Evolutionary conservation across 1,284 basidiomycete genomes (phyloP).

Genomic region (Ustilago xerochloae): DNA sequence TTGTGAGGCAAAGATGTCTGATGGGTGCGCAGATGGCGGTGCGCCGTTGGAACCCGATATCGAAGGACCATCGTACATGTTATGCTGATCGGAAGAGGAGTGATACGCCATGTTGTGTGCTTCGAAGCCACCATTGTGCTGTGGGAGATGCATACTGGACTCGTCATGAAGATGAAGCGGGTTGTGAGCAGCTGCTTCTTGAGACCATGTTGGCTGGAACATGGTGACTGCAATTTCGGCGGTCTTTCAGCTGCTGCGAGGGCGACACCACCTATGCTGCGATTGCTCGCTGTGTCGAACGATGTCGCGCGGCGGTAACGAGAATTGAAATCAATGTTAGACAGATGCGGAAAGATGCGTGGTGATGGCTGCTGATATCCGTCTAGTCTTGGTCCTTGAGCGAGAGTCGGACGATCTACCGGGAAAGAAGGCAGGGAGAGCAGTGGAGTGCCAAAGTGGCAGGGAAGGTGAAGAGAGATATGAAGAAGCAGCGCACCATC

Average conservation of each 20-base stretch:
- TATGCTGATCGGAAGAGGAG: constrained; percentile 1
- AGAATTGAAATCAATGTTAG: no score
- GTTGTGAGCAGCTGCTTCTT: constrained; percentile 21
- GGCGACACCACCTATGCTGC: no score
- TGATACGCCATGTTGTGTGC: constrained; percentile 4
- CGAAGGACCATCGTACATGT: constrained; percentile 15
- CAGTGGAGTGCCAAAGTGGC: neutral
- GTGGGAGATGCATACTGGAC: constrained; percentile 8
- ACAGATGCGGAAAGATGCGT: no score
- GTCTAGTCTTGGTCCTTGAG: neutral
- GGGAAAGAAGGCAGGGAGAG: neutral
- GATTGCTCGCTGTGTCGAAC: no score
- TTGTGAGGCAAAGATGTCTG: constrained; percentile 15
- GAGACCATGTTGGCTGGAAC: constrained; percentile 50
- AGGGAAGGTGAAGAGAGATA: neutral
- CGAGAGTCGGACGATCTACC: neutral
- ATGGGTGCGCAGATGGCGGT: constrained; percentile 11
- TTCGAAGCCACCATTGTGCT: constrained; percentile 12
- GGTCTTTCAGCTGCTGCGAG: neutral
- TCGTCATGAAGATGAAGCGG: constrained; percentile 12
- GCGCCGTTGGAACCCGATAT: constrained; percentile 4
- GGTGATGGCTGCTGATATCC: no score
- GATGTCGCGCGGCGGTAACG: no score
- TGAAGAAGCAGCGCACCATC: constrained; percentile 11
- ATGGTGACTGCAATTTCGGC: constrained; percentile 10